Base-by-base conservation (phyloP, 23 red algal genomes). In the Gracilaria domingensis region DNA sequence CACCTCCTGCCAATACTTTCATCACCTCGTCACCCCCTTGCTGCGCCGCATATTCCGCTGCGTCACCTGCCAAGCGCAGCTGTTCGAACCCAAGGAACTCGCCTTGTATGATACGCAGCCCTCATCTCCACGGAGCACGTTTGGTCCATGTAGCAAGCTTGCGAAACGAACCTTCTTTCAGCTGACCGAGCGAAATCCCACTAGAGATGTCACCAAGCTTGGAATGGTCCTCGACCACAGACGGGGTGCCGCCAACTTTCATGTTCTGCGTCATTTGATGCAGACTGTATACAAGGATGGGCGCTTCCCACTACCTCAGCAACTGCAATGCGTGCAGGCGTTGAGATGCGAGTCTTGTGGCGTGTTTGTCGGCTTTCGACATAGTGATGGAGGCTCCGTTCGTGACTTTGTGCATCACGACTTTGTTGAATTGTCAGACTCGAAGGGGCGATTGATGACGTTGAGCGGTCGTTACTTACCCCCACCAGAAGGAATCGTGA, bases 291-390 rank as follows among this genome's bases (percentile, higher is more conserved):
- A 66, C 55, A 70, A 74, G 36, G 37, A 77, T 33, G 87, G 60
- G n/a, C 73, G 87, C 40, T 90, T 90, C 32, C 87, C 87, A 30
- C 24, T 90, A 48, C 87, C 71, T 8, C 53, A 77, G 48, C 65
- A 90, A 37, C 47, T 90, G 87, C 87, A 90, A 50, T 62, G 54
- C 14, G 89, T 92, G 25, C 79, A 78, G 36, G 89, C 80, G 20
- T 49, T 92, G 26, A 40, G 80, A 49, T 92, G 89, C 69, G 79
- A 61, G 0, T 13, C 23, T 16, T 92, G 89, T 59, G 78, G 65
- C 24, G 89, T 92, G 78, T 92, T 84, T 84, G 89, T 92, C 0
- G 89, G 89, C 45, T 92, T 92, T 84, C 60, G 62, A 65, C 64
- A 76, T 42, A 57, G 70, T 34, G 79, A 84, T 39, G 58, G 54